Evolutionary conservation across 768 basidiomycete genomes (phyloP).

Genomic region (Mycena venus): DNA sequence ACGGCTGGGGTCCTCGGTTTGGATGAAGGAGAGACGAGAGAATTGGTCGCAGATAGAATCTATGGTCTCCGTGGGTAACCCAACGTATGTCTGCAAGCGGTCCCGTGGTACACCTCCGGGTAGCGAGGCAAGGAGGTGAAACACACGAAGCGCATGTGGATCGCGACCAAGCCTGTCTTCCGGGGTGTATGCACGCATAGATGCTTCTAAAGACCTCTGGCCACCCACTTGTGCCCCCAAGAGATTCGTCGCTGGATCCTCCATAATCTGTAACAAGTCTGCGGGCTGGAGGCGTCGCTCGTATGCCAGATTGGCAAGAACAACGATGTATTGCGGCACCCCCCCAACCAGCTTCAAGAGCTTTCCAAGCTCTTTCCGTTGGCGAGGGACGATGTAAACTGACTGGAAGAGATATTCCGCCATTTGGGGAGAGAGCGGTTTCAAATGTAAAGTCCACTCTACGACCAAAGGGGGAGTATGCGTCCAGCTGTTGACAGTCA

Average conservation of each 20-base stretch:
- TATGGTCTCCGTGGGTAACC: conserved; percentile 4
- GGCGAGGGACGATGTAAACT: background rate
- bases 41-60: conserved; percentile 14
- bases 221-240: conserved; percentile 1
- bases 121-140: conserved; percentile 4
- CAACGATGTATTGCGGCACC: conserved; percentile 11
- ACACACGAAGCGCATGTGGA: conserved; percentile 9
- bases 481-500: conserved; percentile 5
- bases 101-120: conserved; percentile 10
- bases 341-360: conserved; percentile 1
- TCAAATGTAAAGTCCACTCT: conserved; percentile 1
- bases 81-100: conserved; percentile 2
- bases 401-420: conserved; percentile 15
- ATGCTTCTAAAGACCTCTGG: conserved; percentile 8
- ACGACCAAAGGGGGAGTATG: background rate
- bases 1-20: background rate
- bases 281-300: conserved; percentile 9
- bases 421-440: background rate
- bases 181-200: conserved; percentile 5
- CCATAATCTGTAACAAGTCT: conserved; percentile 3
- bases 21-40: background rate
- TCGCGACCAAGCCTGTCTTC: conserved; percentile 11
- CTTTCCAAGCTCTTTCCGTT: conserved; percentile 1
- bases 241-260: conserved; percentile 14
- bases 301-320: conserved; percentile 16